Base-by-base conservation (phyloP, 805 yeast genomes). In the Kazachstania martiniae region DNA sequence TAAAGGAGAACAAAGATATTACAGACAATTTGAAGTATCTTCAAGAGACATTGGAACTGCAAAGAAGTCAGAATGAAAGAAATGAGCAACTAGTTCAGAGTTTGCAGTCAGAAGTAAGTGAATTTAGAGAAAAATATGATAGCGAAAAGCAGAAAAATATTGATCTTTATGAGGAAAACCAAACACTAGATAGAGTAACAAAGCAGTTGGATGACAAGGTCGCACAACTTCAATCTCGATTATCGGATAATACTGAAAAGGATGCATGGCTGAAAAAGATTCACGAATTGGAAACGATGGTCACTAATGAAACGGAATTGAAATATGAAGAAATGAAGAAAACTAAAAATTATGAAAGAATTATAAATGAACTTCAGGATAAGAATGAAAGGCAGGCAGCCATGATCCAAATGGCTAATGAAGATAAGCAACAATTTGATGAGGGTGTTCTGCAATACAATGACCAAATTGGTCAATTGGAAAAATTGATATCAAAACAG, bases 141-240 rank as follows among this genome's bases (percentile, higher is more conserved):
- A 51, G 51, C 10, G 60, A 68, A 34, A 68, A 74, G 37, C 68
- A 69, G 28, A 73, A 73, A 28, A 66, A 70, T 25, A 59, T 77
- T 35, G 72, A 74, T 31, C 53, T 75, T 4, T 57, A 63, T 16
- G 84, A 81, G 51, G 91, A 81, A 47, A 79, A 77, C 45, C 75
- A 74, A 44, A 68, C 79, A 1, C 49, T 80, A 27, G 70, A 68
- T 18, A 75, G 65, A 39, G 66, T 65, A 37, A 74, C 77, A 43
- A 56, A 56, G 22, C 72, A 74, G 30, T 54, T 80, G 39, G 64
- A 59, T 32, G 35, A 38, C 12, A 70, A 71, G 41, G 58, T 72
- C 8, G 51, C 60, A 18, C 62, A 58, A 5, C 46, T 71, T 18
- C 76, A 76, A 41, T 59, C 56, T 1, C 68, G 70, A 37, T 53